These are phyloP conservation scores for Pseudonitzschia pungens DNA, from an alignment of 108 stramenopile species.

Conservation along the genomic window DNA sequence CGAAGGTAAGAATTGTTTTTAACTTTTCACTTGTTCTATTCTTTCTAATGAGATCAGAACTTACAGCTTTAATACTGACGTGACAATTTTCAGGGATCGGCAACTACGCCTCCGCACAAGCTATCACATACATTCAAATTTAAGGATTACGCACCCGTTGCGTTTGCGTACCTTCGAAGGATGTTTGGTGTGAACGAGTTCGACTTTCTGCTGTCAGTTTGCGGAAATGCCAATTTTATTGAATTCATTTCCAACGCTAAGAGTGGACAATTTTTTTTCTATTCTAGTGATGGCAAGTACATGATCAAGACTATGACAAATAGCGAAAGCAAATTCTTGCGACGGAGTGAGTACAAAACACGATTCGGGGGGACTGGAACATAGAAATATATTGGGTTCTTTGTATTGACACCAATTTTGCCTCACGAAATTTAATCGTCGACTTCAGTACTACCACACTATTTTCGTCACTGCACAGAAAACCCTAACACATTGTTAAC, in stretches of 20 bases:
- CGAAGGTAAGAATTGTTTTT: constrained; percentile 35
- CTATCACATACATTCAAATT: constrained; percentile 98
- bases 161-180: constrained; percentile 86
- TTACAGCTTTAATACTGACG: background rate
- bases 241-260: constrained; percentile 99
- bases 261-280: constrained; percentile 98
- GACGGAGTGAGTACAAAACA: constrained; percentile 54
- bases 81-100: constrained; percentile 46
- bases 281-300: constrained; percentile 96
- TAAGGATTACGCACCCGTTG: constrained; percentile 93
- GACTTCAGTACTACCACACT: constrained; percentile 84
- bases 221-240: constrained; percentile 97
- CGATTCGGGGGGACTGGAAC: background rate
- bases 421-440: constrained; percentile 11
- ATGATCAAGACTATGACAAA: constrained; percentile 99
- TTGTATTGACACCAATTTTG: background rate
- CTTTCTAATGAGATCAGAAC: no score
- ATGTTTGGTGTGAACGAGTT: constrained; percentile 92
- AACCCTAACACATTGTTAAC: constrained; percentile 94
- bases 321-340: constrained; percentile 94
- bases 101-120: constrained; percentile 92
- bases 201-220: constrained; percentile 92
- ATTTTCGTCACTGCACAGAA: constrained; percentile 89
- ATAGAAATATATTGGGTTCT: background rate
- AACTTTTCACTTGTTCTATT: no score